Percentiles rank a stretch among this genome's conserved stretches.
Evolutionary conservation across 2,329 filamentous ascomycete species (phyloP).

Genomic region (Furcasterigmium furcatum): DNA sequence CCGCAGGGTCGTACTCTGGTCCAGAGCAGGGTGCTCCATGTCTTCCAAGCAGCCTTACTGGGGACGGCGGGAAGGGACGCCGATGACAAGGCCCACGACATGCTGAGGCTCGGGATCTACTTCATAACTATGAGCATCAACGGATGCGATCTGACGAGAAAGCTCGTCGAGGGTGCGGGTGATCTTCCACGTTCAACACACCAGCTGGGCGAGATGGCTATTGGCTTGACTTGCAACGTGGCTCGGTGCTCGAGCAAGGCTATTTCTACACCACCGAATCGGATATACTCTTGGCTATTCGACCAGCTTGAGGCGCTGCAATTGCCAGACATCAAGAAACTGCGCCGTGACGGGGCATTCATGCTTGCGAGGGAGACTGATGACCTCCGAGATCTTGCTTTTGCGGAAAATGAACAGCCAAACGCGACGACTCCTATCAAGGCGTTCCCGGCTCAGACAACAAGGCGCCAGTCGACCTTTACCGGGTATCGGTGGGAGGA

Average conservation of each 20-base stretch:
- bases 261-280: conserved; percentile 30
- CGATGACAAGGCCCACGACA: conserved; percentile 1
- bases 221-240: conserved; percentile 37
- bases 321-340: conserved; percentile 26
- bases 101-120: conserved; percentile 7
- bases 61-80: background rate
- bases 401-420: conserved; percentile 39
- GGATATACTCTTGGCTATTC: conserved; percentile 36
- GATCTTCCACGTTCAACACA: background rate
- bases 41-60: conserved; percentile 8
- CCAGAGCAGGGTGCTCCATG: conserved; percentile 1
- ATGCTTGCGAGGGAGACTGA: conserved; percentile 48
- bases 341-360: conserved; percentile 47
- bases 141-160: no score
- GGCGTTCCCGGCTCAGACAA: no score
- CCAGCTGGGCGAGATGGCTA: background rate
- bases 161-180: no score
- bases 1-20: background rate
- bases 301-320: conserved; percentile 30
- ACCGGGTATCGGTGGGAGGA: conserved; percentile 36
- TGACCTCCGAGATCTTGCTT: conserved; percentile 49
- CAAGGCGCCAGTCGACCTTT: conserved; percentile 22
- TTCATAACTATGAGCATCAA: no score
- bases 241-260: conserved; percentile 44
- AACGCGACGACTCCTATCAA: no score